A percentile compares a stretch with the other conserved stretches of the same genome.
phyloP scores from a whole-genome alignment of 768 basidiomycete genomes.

The Nidula microcarpa region DNA sequence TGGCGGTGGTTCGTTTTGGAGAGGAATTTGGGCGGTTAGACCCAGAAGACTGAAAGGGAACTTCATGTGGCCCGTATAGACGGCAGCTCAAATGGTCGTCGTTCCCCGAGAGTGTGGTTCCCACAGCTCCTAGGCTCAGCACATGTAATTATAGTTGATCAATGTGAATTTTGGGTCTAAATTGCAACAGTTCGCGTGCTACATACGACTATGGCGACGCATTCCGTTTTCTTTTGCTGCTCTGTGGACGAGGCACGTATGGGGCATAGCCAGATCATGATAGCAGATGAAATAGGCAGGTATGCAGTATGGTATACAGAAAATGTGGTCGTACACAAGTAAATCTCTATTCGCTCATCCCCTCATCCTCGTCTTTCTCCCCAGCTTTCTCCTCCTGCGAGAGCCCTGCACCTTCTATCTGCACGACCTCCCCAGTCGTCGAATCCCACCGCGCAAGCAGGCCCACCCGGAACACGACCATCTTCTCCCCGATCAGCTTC shows the following conservation, averaged over 20 bases:
- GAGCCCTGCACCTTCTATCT: conserved; percentile 47
- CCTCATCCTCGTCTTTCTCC: conserved; percentile 26
- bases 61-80: conserved; percentile 35
- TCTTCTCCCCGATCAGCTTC: conserved; percentile 86
- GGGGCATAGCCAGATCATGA: too few relatives aligned
- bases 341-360: conserved; percentile 48
- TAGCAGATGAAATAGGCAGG: background rate
- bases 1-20: conserved; percentile 24
- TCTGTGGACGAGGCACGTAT: too few relatives aligned
- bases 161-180: background rate
- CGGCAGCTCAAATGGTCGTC: background rate
- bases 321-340: conserved; percentile 9
- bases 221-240: background rate
- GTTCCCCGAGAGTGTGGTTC: background rate
- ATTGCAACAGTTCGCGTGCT: background rate
- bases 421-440: conserved; percentile 57
- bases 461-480: conserved; percentile 81
- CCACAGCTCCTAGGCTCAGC: background rate
- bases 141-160: background rate
- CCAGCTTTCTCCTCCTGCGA: conserved; percentile 29
- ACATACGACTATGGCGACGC: background rate
- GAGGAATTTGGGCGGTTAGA: conserved; percentile 51
- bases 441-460: conserved; percentile 73
- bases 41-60: conserved; percentile 51
- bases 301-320: conserved; percentile 13